Base-by-base conservation (phyloP, 2,329 filamentous ascomycete genomes). In the Rachicladosporium sp. region DNA sequence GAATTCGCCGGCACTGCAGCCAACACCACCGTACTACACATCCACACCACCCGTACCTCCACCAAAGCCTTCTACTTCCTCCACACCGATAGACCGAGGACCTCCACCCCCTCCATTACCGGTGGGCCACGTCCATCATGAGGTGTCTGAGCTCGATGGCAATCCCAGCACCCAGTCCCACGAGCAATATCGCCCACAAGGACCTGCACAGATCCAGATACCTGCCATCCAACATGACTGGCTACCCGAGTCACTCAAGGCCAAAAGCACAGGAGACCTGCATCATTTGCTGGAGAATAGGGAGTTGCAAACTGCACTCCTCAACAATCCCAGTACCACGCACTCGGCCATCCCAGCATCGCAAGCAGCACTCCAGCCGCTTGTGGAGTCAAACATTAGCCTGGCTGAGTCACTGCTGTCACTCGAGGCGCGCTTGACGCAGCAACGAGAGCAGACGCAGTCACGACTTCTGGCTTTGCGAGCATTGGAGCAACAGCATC, bases 401-500 rank as follows among this genome's bases (percentile, higher is more conserved):
- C 73, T 89, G 6, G 80, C 85, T 5, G 59, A 68, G 21, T 73
- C 77, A 50, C 66, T 86, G 9, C 61, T 68, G 15, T 69, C 74
- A 30, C 68, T 79, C 4, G 81, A 85, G 57, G 56, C 64, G 0
- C 71, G 71, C 44, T 62, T 80, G 9, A 57, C 62, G 8, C 71
- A 71, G 46, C 72, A 80, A 52, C 80, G 89, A 41, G 71, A 76
- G 21, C 69, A 73, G 1, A 82, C 84, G 0, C 86, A 93, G 56
- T 80, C 85, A 3, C 80, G 88, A 43, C 74, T 96, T 0, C 71
- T 96, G 1, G 74, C 84, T 8, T 76, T 91, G 13, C 83, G 89
- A 52, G 83, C 84, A 1, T 74, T 95, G 10, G 91, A 96, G 64
- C 76, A 88, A n/a, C 81, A 89, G 54, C 96, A 91, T 84, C 77